A percentile compares a stretch with the other conserved stretches of the same genome.
phyloP scores from a whole-genome alignment of 371 early-diverging fungal genomes.

The Saksenaea oblongispora region DNA sequence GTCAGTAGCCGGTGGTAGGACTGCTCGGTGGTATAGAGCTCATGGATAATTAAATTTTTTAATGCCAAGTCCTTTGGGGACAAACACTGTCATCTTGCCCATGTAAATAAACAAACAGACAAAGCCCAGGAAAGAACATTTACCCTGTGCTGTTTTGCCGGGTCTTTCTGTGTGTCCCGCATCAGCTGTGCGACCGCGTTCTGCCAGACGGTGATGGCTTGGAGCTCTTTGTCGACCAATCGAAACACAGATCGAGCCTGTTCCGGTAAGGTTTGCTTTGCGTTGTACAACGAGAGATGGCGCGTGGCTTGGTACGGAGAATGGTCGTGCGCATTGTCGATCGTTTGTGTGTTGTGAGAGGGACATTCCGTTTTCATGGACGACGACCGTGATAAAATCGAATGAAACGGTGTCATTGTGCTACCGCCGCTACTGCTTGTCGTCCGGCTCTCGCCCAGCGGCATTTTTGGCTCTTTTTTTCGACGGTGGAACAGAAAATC shows the following conservation, averaged over 20 bases:
- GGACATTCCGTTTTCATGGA: not conserved
- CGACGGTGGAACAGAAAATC: no score
- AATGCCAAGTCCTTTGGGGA: slow-evolving; percentile 13
- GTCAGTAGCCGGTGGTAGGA: slow-evolving; percentile 33
- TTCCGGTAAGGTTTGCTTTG: not conserved
- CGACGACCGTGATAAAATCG: not conserved
- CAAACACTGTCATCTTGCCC: not conserved
- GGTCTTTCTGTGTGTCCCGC: not conserved
- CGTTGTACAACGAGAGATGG: not conserved
- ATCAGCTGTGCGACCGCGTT: not conserved
- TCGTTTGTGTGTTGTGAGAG: not conserved
- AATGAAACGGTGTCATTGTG: not conserved
- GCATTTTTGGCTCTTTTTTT: no score
- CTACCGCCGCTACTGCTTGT: no score
- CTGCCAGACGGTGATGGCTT: not conserved
- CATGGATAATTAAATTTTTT: slow-evolving; percentile 22
- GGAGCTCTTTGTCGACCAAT: not conserved
- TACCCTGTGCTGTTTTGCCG: not conserved
- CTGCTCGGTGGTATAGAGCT: slow-evolving; percentile 25
- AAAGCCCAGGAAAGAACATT: not conserved
- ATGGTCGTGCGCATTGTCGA: no score
- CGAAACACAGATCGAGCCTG: not conserved
- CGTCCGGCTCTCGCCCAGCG: no score
- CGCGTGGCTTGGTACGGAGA: not conserved
- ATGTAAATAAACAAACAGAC: not conserved